A percentile compares a stretch with the other conserved stretches of the same genome.
These are phyloP conservation scores for Macrolepiota dolichaula DNA, from an alignment of 768 basidiomycete genomes.

Conservation along the genomic window DNA sequence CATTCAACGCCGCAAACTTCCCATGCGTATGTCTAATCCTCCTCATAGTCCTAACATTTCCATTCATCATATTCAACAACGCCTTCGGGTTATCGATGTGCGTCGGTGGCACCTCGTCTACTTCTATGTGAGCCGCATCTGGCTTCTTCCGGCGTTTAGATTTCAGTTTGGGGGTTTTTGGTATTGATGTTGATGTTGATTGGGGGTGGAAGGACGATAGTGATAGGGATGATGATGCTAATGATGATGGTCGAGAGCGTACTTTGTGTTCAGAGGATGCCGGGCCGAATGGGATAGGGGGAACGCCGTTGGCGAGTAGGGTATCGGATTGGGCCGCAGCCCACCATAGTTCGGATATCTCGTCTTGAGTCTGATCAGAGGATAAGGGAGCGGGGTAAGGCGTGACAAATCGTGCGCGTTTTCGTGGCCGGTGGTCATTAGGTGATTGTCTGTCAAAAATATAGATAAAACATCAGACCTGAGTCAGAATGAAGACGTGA, in stretches of 20 bases:
- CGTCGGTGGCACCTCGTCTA: constrained; percentile 5
- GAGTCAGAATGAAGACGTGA: constrained; percentile 1
- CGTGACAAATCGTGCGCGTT: constrained; percentile 52
- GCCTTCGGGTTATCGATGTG: constrained; percentile 36
- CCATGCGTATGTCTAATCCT: constrained; percentile 70
- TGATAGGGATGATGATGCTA: neutral
- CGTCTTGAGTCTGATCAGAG: constrained; percentile 32
- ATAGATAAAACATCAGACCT: neutral
- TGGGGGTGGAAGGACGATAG: neutral
- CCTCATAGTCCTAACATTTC: constrained; percentile 72
- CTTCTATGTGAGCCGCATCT: neutral
- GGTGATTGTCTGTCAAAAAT: neutral
- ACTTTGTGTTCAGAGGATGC: constrained; percentile 25
- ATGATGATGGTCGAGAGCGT: neutral
- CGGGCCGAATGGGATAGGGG: constrained; percentile 41
- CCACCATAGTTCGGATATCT: constrained; percentile 70
- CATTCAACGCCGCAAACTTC: constrained; percentile 59
- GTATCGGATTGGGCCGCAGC: constrained; percentile 59
- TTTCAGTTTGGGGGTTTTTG: constrained; percentile 7
- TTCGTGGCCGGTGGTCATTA: constrained; percentile 51
- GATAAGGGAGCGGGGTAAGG: constrained; percentile 33
- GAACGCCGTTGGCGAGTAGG: constrained; percentile 63
- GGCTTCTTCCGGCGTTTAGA: constrained; percentile 13
- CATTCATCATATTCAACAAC: constrained; percentile 68
- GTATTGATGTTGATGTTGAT: neutral